Base-by-base conservation (phyloP, 306 rosid genomes). In the Nissolia schottii region DNA sequence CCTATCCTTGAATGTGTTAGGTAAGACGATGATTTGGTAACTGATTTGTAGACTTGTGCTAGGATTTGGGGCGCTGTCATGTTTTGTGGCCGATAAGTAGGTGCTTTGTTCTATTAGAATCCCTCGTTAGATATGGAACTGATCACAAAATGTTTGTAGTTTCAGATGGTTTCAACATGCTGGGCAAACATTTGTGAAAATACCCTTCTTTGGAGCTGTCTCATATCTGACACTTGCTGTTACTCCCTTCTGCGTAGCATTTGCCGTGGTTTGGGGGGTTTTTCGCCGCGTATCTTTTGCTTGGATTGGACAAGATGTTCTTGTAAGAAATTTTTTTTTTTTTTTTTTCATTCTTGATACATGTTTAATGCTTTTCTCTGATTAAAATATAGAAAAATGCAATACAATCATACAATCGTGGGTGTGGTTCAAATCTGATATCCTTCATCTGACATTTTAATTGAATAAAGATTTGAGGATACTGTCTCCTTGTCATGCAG, bases 281-380 rank as follows among this genome's bases (percentile, higher is more conserved):
- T 41, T 79, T 70, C 93, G 89, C 51, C 89, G 43, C 32, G 64
- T 28, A 48, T 67, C 90, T 2, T 83, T 77, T 84, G 97, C 99
- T 73, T 94, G 99, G 99, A 94, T 91, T 40, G 99, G 97, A 77
- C 97, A 94, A 88, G 99, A 94, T 84, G 89, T 94, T 82, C 95
- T 94, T 64, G 99, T 94, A 88, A 91, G 96, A 78, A 68, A n/a
- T n/a, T n/a, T 46, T 24, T 27, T 58, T 67, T 72, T n/a, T 15
- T 37, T 48, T 64, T 73, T 50, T 75, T 67, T 56, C 45, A 55
- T 41, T 31, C 13, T 16, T n/a, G 16, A 41, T 59, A 2, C 31
- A 38, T 48, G 22, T 29, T 64, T 1, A 12, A 2, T 2, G 1
- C 18, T 4, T 41, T 32, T 2, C 43, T 45, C 27, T 78, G 35